phyloP scores from a whole-genome alignment of 2,329 filamentous ascomycete genomes.

The Ceratocystis smalleyi region DNA sequence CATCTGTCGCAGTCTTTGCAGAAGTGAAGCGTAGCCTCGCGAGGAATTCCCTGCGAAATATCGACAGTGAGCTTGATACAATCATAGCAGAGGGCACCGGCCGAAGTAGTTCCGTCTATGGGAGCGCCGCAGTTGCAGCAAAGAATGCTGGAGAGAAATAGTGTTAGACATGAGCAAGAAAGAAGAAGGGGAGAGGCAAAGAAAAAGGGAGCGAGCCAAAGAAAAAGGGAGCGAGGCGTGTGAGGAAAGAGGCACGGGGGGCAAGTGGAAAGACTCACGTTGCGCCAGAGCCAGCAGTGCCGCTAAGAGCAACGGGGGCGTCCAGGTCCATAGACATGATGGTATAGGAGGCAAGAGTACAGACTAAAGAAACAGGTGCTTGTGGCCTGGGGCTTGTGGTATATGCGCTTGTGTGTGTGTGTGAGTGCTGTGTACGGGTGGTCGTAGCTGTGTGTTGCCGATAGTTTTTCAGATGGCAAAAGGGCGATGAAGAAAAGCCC shows the following conservation, averaged over 20 bases:
- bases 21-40: conserved; percentile 77
- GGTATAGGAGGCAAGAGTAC: background rate
- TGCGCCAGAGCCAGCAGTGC: conserved; percentile 23
- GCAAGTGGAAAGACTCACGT: conserved; percentile 25
- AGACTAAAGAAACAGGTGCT: background rate
- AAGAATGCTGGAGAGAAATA: conserved; percentile 50
- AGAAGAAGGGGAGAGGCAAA: conserved; percentile 5
- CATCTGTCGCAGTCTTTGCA: conserved; percentile 92
- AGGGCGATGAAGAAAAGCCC: background rate
- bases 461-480: background rate
- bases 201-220: background rate
- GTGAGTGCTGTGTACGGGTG: background rate
- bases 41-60: conserved; percentile 78
- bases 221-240: background rate
- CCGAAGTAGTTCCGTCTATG: conserved; percentile 77
- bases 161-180: background rate
- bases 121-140: conserved; percentile 96
- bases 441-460: background rate
- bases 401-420: background rate
- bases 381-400: background rate
- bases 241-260: background rate
- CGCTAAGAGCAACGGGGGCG: conserved; percentile 28
- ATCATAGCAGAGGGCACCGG: conserved; percentile 85
- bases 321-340: conserved; percentile 32
- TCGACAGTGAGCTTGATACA: conserved; percentile 91